Evolutionary conservation across 1,284 basidiomycete genomes (phyloP).

Genomic region (Rugosomyces carneus): DNA sequence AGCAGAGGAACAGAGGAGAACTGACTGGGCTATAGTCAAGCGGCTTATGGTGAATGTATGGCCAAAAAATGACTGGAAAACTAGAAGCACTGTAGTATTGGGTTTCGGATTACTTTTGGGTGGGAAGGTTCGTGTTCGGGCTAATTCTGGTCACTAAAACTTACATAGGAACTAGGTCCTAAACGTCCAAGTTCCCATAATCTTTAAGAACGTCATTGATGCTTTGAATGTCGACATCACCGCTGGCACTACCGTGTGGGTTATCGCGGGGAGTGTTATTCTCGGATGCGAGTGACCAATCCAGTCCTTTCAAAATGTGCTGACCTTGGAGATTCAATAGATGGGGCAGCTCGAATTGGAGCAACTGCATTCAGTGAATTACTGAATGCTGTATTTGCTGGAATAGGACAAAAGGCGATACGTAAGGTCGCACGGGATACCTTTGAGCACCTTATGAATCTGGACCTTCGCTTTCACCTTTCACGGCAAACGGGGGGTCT

Average conservation of each 20-base stretch:
- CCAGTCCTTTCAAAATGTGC: not conserved
- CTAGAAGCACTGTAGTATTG: conserved; percentile 71
- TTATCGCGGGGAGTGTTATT: conserved; percentile 84
- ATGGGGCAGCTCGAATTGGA: conserved; percentile 87
- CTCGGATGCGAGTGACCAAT: conserved; percentile 71
- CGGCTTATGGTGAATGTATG: conserved; percentile 63
- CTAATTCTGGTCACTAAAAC: not conserved
- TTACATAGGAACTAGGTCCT: conserved; percentile 49
- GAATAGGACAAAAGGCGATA: conserved; percentile 91
- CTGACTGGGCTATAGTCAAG: conserved; percentile 66
- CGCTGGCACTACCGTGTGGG: conserved; percentile 80
- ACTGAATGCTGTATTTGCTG: conserved; percentile 94
- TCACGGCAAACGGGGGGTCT: conserved; percentile 93
- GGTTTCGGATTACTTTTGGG: conserved; percentile 80
- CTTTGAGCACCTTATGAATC: conserved; percentile 86
- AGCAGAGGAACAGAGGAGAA: conserved; percentile 48
- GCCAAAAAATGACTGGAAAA: conserved; percentile 74
- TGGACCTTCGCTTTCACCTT: conserved; percentile 92
- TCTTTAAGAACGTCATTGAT: conserved; percentile 94
- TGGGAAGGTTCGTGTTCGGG: conserved; percentile 66
- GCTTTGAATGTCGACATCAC: conserved; percentile 81
- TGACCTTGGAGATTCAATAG: conserved; percentile 34
- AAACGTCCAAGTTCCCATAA: conserved; percentile 95
- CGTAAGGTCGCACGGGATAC: conserved; percentile 91
- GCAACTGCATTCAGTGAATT: conserved; percentile 89